Base-by-base conservation (phyloP, 129 eudicot genomes). In the Solidago caesia region DNA sequence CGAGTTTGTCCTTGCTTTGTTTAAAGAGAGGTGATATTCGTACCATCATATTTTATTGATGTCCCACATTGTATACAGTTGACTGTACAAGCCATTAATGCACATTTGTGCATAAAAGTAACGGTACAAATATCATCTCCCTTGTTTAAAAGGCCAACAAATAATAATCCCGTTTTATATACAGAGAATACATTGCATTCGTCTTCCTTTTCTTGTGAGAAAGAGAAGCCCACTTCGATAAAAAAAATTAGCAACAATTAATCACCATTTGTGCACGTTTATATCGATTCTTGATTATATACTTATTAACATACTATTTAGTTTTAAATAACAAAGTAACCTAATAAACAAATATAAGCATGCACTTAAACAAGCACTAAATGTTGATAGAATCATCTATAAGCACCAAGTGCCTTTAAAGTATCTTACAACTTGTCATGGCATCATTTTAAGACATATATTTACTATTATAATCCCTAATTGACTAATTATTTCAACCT, bases 361-460 rank as follows among this genome's bases (percentile, higher is more conserved):
- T 9, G 6, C 60, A 68, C 60, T 68, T 68, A 44, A 46, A 46
- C 39, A 45, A 67, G 5, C 71, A 16, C 71, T 21, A 14, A 53
- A 53, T 53, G 59, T 53, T 53, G 59, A 53, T 7, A n/a, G 10
- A 13, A 5, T n/a, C 16, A 27, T 58, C 64, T 26, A 8, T 25
- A 27, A 27, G 59, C 8, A n/a, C 16, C 7, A 53, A 33, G 39
- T 53, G 59, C 8, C 16, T 53, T 53, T 53, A 53, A 53, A 53
- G 59, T 53, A 12, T 53, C 39, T 4, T 5, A 47, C 72, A 68
- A 68, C 72, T 68, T 68, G 58, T 8, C 25, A 68, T 68, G 58
- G 57, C 43, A 67, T 25, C 44, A 68, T 7, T 21, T 44, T 47
- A 3, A 21, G 15, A 8, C 58, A 48, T 48, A 46, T 11, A 68